A percentile compares a stretch with the other conserved stretches of the same genome.
phyloP scores from a whole-genome alignment of 1,284 basidiomycete genomes.

The Uromyces viciae-fabae region DNA sequence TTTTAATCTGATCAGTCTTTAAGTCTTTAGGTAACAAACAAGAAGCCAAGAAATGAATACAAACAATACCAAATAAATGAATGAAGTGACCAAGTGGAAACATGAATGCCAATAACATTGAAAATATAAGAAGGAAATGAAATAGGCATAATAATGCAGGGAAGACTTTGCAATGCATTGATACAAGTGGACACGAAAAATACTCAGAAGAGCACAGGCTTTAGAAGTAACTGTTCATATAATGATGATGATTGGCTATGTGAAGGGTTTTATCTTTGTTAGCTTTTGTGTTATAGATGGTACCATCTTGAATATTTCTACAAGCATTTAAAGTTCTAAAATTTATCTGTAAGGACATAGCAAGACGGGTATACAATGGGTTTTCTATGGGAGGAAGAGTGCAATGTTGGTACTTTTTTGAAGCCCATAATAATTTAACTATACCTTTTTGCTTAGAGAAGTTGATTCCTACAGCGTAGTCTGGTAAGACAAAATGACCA shows the following conservation, averaged over 20 bases:
- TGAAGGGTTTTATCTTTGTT: background rate
- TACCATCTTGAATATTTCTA: background rate
- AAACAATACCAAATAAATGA: too few relatives aligned
- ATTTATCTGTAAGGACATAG: constrained; percentile 12
- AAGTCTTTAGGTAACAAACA: too few relatives aligned
- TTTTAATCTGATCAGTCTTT: too few relatives aligned
- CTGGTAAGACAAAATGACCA: background rate
- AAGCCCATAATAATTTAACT: constrained; percentile 3
- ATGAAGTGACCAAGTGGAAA: too few relatives aligned
- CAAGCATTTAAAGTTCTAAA: background rate
- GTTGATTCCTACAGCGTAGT: background rate
- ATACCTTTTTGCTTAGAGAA: constrained; percentile 10
- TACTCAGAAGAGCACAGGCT: too few relatives aligned
- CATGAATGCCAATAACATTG: too few relatives aligned
- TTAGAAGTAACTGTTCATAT: too few relatives aligned
- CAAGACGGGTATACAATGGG: background rate
- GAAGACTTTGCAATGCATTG: too few relatives aligned
- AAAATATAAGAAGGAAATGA: too few relatives aligned
- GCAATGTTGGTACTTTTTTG: background rate
- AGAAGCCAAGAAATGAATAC: too few relatives aligned
- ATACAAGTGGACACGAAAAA: too few relatives aligned
- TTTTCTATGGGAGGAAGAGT: background rate
- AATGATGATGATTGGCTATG: background rate
- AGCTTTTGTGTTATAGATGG: background rate
- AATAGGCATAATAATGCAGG: too few relatives aligned